phyloP scores from a whole-genome alignment of 1,139 yeast genomes.

The Scheffersomyces parashehatae region DNA sequence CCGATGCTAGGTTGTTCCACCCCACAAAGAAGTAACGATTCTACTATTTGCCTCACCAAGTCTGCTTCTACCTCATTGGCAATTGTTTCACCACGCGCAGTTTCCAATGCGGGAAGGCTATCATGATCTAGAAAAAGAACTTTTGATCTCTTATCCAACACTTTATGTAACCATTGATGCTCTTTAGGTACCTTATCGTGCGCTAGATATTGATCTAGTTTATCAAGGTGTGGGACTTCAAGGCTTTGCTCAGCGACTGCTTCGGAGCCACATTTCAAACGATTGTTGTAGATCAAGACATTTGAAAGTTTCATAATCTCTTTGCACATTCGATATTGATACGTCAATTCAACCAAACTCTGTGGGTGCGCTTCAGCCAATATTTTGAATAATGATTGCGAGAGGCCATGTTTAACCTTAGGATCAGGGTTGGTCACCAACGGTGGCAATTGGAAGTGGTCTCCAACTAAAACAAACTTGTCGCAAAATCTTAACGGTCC shows the following conservation, averaged over 20 bases:
- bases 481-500: slow-evolving; percentile 84
- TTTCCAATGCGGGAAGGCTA: slow-evolving; percentile 58
- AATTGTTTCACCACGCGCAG: slow-evolving; percentile 59
- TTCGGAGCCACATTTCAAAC: slow-evolving; percentile 72
- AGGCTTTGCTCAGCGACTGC: slow-evolving; percentile 61
- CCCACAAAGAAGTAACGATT: slow-evolving; percentile 60
- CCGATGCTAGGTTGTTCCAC: slow-evolving; percentile 66
- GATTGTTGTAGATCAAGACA: slow-evolving; percentile 71
- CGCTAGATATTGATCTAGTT: slow-evolving; percentile 2
- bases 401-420: slow-evolving; percentile 61
- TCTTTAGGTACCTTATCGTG: slow-evolving; percentile 11
- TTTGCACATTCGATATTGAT: slow-evolving; percentile 89
- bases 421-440: slow-evolving; percentile 65
- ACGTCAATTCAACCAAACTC: slow-evolving; percentile 69
- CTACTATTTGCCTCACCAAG: slow-evolving; percentile 62
- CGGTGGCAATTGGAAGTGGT: slow-evolving; percentile 90
- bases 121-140: slow-evolving; percentile 86
- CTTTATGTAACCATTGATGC: slow-evolving; percentile 32
- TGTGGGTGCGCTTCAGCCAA: slow-evolving; percentile 73
- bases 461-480: slow-evolving; percentile 88
- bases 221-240: slow-evolving; percentile 40
- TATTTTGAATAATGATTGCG: slow-evolving; percentile 71
- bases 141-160: slow-evolving; percentile 37
- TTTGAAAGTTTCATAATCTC: slow-evolving; percentile 88
- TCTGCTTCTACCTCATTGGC: slow-evolving; percentile 74